Base-by-base conservation (phyloP, 1,139 yeast genomes). In the Meyerozyma smithsonii region DNA sequence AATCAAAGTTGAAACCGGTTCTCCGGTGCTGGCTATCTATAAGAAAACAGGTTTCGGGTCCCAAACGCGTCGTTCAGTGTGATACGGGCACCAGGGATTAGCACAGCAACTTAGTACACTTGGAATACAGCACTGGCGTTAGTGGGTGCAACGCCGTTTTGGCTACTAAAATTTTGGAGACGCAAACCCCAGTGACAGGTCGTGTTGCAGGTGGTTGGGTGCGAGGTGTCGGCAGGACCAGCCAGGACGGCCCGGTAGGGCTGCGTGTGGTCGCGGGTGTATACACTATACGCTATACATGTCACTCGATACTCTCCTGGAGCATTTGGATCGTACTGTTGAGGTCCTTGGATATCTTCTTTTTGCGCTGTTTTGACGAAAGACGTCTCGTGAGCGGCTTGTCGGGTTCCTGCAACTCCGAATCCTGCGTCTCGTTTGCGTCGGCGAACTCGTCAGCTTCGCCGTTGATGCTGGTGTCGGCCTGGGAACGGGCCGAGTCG, bases 281-380 rank as follows among this genome's bases (percentile, higher is more conserved):
- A 14, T 12, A 15, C 17, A 15, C n/a, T n/a, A 28, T 12, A 23
- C 33, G 33, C 30, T 26, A 26, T 26, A 26, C 8, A 26, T 12
- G 12, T 26, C 30, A 47, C 24, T 56, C 59, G 16, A 68, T 52
- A 42, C 69, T 66, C 44, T 69, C 73, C 48, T 66, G 59, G 37
- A 69, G 54, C 72, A 69, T 68, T 39, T 64, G 61, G 41, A 69
- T 48, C 4, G 75, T 69, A 40, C 61, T 59, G 41, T 69, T 66
- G 39, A 69, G 51, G 32, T 62, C 71, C 32, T 47, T 58, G 43
- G 64, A 58, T 39, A 69, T 52, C 40, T 64, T 62, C 35, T 52
- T 47, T 38, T 49, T 46, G 42, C 52, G 51, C 41, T 45, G 49
- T 47, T 53, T 54, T 35, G 49, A 40, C 37, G 34, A 30, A 30